Percentiles rank a stretch among this genome's conserved stretches.
Conservation (phyloP, 129 eudicot species). For the Helianthus annuus region HanXRQr2.0-SUNRISE NC_035447.2:166904229-166904728, state of each 20-base stretch:
- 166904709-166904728: not conserved
- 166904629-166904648: slow-evolving; percentile 98
- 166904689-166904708: slow-evolving; percentile 79
- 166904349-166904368: too few species aligned
- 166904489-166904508: slow-evolving; percentile 93
- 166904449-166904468: slow-evolving; percentile 43
- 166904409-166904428: not conserved
- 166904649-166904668: slow-evolving; percentile 82
- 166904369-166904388: too few species aligned
- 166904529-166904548: slow-evolving; percentile 42
- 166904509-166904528: slow-evolving; percentile 72
- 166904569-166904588: not conserved
- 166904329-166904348: too few species aligned
- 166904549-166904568: not conserved
- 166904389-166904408: too few species aligned
- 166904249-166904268: too few species aligned
- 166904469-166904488: slow-evolving; percentile 84
- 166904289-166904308: too few species aligned
- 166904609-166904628: slow-evolving; percentile 50
- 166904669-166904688: slow-evolving; percentile 73
- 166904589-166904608: not conserved
- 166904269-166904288: too few species aligned
- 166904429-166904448: slow-evolving; percentile 7
- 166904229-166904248: too few species aligned
- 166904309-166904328: too few species aligned